A percentile compares a stretch with the other conserved stretches of the same genome.
These are phyloP conservation scores for Botryosphaeria dothidea DNA, from an alignment of 2,329 filamentous ascomycete genomes.

Conservation along the genomic window DNA sequence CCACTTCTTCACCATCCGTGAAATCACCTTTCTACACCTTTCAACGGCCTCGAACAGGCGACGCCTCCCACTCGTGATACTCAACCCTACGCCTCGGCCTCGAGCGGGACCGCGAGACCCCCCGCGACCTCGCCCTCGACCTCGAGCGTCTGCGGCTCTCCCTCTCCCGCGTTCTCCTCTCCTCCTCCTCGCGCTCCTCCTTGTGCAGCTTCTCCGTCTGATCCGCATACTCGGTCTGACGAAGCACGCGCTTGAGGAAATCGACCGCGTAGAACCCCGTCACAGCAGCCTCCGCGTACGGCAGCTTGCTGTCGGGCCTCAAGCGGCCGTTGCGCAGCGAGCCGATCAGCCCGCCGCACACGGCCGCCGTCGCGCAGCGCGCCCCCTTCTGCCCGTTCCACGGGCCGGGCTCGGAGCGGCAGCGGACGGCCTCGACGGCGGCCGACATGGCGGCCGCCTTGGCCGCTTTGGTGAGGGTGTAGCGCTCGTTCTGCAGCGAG, in stretches of 20 bases:
- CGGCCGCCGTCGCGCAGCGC: not conserved
- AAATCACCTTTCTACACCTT: not conserved
- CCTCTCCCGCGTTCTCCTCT: not conserved
- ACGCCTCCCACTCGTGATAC: not conserved
- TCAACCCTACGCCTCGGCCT: not conserved
- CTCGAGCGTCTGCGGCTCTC: not conserved
- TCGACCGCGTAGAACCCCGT: not conserved
- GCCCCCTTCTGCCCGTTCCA: not conserved
- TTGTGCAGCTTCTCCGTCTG: not conserved
- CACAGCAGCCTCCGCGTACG: not conserved
- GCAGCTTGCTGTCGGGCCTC: not conserved
- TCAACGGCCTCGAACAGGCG: not conserved
- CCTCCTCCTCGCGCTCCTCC: not conserved
- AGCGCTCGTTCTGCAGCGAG: not conserved
- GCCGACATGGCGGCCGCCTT: not conserved
- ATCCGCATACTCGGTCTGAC: not conserved
- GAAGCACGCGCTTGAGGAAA: not conserved
- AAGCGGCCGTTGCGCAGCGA: not conserved
- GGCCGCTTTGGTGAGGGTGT: not conserved
- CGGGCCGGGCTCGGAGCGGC: not conserved
- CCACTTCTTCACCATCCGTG: not conserved
- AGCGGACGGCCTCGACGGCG: not conserved
- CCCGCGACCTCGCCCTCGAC: not conserved
- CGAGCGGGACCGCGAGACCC: not conserved
- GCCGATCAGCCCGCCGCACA: not conserved